These are phyloP conservation scores for Wallemia hederae DNA, from an alignment of 1,284 basidiomycete genomes.

Conservation along the genomic window DNA sequence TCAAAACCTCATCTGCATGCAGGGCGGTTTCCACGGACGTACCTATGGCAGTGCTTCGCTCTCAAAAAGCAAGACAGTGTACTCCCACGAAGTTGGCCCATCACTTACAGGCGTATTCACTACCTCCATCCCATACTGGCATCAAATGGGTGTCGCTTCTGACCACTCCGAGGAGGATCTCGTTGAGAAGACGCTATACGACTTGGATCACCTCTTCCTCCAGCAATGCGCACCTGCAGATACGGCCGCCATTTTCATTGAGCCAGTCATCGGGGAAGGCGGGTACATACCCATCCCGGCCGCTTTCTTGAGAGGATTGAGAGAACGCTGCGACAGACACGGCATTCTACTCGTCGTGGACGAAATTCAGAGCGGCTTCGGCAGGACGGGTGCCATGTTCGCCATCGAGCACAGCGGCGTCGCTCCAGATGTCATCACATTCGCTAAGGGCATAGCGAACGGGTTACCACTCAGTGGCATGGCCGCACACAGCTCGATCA, in stretches of 20 bases:
- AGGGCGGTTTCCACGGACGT: slow-evolving; percentile 11
- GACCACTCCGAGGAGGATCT: slow-evolving; percentile 13
- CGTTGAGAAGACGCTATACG: slow-evolving; percentile 10
- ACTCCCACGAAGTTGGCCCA: slow-evolving; percentile 14
- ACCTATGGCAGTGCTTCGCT: neutral
- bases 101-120: slow-evolving; percentile 13
- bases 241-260: slow-evolving; percentile 14
- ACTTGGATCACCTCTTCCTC: slow-evolving; percentile 12
- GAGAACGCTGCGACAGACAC: slow-evolving; percentile 10
- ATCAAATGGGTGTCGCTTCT: slow-evolving; percentile 15
- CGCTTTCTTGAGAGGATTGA: slow-evolving; percentile 11
- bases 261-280: slow-evolving; percentile 18
- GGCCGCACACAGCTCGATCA: neutral
- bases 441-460: slow-evolving; percentile 5
- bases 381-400: slow-evolving; percentile 1
- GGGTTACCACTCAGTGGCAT: slow-evolving; percentile 3
- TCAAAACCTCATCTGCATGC: slow-evolving; percentile 18
- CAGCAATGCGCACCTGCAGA: slow-evolving; percentile 16
- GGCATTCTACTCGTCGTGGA: slow-evolving; percentile 3
- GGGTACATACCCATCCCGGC: slow-evolving; percentile 11
- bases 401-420: slow-evolving; percentile 1
- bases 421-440: slow-evolving; percentile 1
- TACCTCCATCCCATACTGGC: slow-evolving; percentile 18
- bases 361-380: neutral
- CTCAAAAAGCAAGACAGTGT: slow-evolving; percentile 16